Conservation (phyloP, 768 basidiomycete species). For the Cantharellus anzutake region DNA sequence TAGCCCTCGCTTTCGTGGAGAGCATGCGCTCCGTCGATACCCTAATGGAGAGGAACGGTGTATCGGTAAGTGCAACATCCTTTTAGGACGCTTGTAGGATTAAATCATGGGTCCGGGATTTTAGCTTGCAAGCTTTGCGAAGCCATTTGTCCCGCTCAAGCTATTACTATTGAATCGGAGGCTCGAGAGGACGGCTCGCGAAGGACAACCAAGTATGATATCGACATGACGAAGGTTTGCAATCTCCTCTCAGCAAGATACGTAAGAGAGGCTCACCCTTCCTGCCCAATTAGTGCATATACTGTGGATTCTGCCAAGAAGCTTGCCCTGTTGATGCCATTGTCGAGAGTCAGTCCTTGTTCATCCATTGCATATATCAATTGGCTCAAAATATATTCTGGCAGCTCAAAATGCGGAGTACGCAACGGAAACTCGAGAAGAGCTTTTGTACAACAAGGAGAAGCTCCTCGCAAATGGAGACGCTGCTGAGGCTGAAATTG, state of each 20-base stretch:
- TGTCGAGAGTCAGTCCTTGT: slow-evolving; percentile 66
- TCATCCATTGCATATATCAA: slow-evolving; percentile 1
- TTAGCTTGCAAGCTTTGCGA: slow-evolving; percentile 97
- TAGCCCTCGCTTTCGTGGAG: slow-evolving; percentile 94
- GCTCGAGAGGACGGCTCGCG: slow-evolving; percentile 87
- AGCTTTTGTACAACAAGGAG: slow-evolving; percentile 98
- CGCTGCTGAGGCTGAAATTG: slow-evolving; percentile 91
- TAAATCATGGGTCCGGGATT: neutral
- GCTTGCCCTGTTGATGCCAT: slow-evolving; percentile 99
- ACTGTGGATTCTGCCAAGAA: slow-evolving; percentile 99
- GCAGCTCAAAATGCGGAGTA: slow-evolving; percentile 94
- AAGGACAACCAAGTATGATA: slow-evolving; percentile 96
- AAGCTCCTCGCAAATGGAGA: slow-evolving; percentile 94
- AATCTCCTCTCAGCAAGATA: neutral
- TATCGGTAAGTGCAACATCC: slow-evolving; percentile 48
- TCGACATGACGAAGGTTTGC: slow-evolving; percentile 79
- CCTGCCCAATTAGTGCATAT: slow-evolving; percentile 53
- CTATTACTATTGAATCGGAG: slow-evolving; percentile 98
- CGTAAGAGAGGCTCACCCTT: neutral
- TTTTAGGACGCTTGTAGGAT: neutral
- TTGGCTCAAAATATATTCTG: slow-evolving; percentile 7
- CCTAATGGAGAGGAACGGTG: slow-evolving; percentile 97
- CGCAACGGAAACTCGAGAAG: slow-evolving; percentile 94
- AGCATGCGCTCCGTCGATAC: slow-evolving; percentile 91
- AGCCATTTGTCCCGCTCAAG: slow-evolving; percentile 97